Conservation (phyloP, 108 stramenopile species). For the Skeletonema marinoi region DNA sequence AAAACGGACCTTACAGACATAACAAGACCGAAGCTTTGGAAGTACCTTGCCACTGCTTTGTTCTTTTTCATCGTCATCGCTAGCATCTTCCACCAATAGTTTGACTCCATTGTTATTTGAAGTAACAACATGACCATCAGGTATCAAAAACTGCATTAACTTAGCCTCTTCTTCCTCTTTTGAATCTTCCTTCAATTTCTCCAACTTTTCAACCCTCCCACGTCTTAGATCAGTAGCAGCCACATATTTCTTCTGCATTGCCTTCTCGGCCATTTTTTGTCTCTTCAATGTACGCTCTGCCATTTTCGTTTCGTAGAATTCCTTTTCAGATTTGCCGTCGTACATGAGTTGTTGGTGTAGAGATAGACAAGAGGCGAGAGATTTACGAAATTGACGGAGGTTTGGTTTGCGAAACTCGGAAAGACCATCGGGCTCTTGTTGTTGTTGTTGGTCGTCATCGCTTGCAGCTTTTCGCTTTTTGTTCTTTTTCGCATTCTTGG, state of each 20-base stretch:
- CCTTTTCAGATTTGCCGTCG: slow-evolving; percentile 58
- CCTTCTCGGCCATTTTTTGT: slow-evolving; percentile 69
- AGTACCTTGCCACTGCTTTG: slow-evolving; percentile 29
- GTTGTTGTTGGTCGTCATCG: slow-evolving; percentile 12
- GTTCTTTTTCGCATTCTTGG: slow-evolving; percentile 21
- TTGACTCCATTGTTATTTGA: not conserved
- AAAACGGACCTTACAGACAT: slow-evolving; percentile 85
- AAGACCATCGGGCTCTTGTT: slow-evolving; percentile 34
- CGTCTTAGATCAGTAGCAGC: slow-evolving; percentile 66
- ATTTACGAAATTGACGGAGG: slow-evolving; percentile 77
- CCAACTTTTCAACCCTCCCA: slow-evolving; percentile 71
- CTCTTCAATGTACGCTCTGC: slow-evolving; percentile 62
- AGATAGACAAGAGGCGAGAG: slow-evolving; percentile 58
- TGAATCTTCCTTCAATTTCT: slow-evolving; percentile 55
- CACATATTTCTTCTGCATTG: slow-evolving; percentile 70
- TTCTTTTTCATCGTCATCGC: not conserved
- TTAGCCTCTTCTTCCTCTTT: slow-evolving; percentile 69
- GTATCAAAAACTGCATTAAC: slow-evolving; percentile 56
- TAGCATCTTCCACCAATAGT: slow-evolving; percentile 24
- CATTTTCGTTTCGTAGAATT: slow-evolving; percentile 48
- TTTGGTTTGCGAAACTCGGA: slow-evolving; percentile 49
- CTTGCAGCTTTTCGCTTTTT: slow-evolving; percentile 18
- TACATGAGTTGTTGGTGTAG: slow-evolving; percentile 70
- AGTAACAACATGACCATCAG: slow-evolving; percentile 81
- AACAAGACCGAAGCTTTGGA: slow-evolving; percentile 87